These are phyloP conservation scores for Pleurotus sapidus DNA, from an alignment of 768 basidiomycete species.

Conservation along the genomic window DNA sequence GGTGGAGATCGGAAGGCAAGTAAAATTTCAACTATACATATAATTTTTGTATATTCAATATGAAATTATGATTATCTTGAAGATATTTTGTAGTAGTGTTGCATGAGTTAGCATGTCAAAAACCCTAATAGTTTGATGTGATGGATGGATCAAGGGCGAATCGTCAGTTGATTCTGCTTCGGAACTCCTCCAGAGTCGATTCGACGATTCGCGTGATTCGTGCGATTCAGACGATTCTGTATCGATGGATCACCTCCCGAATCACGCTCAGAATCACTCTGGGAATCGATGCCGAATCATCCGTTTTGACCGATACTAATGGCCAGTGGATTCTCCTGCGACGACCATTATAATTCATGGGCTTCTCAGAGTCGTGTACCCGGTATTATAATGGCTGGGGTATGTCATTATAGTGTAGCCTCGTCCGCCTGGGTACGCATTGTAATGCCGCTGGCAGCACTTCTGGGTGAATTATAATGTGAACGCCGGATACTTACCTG, in stretches of 20 bases:
- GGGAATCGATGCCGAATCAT: not conserved
- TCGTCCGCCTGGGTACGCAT: too few species aligned
- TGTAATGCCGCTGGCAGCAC: too few species aligned
- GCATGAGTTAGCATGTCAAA: not conserved
- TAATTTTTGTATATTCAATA: not conserved
- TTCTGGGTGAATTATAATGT: too few species aligned
- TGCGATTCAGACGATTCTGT: not conserved
- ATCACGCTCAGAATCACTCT: not conserved
- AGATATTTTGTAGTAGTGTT: not conserved
- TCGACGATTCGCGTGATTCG: not conserved
- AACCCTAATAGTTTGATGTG: too few species aligned
- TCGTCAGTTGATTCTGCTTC: not conserved
- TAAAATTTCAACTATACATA: not conserved
- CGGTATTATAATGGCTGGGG: too few species aligned
- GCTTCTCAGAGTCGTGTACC: too few species aligned
- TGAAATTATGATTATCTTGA: not conserved
- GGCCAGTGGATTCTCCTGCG: not conserved
- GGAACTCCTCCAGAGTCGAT: constrained; percentile 7
- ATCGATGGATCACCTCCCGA: not conserved
- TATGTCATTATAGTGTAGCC: too few species aligned
- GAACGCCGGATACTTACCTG: too few species aligned
- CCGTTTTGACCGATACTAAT: constrained; percentile 8
- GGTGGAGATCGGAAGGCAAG: constrained; percentile 1
- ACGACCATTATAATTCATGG: constrained; percentile 6
- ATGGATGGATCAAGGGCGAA: not conserved